These are phyloP conservation scores for Solanum corneliomulleri DNA, from an alignment of 257 asterid species.

Conservation along the genomic window DNA sequence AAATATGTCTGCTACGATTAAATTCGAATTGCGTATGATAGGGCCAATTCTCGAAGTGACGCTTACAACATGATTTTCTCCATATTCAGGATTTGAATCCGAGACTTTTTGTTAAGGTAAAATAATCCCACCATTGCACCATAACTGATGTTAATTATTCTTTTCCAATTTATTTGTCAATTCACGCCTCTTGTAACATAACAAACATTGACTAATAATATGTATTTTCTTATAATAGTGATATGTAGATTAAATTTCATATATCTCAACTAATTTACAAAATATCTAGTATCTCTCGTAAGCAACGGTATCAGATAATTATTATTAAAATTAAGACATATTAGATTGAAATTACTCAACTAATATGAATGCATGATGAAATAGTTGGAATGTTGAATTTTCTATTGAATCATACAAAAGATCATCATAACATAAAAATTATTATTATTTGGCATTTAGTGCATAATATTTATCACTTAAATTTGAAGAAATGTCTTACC, in stretches of 20 bases:
- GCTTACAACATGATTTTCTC: background rate
- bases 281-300: background rate
- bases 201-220: background rate
- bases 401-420: background rate
- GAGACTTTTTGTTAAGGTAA: too few relatives aligned
- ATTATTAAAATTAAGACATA: background rate
- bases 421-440: background rate
- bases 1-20: too few relatives aligned
- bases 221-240: background rate
- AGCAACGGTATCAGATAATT: fast-evolving
- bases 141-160: too few relatives aligned
- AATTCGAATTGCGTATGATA: too few relatives aligned
- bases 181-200: background rate
- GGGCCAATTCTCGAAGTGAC: background rate
- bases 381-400: background rate
- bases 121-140: background rate
- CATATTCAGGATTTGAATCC: fast-evolving
- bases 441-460: background rate
- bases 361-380: background rate
- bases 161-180: background rate
- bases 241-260: background rate
- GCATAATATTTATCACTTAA: background rate
- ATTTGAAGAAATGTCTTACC: background rate
- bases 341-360: background rate
- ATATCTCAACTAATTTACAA: background rate